These are phyloP conservation scores for Saccharum spontaneum DNA, from an alignment of 176 grass and related monocot species.

Conservation along the genomic window DNA sequence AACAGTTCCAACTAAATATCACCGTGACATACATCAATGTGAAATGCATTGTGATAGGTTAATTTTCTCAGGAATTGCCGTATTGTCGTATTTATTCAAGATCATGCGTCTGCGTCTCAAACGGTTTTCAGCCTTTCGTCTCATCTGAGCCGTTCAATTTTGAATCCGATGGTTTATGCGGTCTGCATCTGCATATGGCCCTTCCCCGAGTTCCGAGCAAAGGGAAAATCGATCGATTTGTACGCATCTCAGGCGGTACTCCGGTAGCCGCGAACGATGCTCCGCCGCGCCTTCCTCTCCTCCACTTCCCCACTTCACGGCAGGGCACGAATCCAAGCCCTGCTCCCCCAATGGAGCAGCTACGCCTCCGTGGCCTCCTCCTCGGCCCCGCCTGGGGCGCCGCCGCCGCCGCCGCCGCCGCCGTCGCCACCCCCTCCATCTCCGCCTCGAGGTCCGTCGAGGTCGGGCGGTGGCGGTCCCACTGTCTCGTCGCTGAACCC, in stretches of 20 bases:
- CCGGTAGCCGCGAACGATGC: slow-evolving; percentile 21
- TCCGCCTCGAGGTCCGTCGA: slow-evolving; percentile 19
- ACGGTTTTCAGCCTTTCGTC: neutral
- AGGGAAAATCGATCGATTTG: neutral
- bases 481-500: slow-evolving; percentile 61
- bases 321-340: neutral
- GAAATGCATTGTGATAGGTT: too few species aligned
- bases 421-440: slow-evolving; percentile 28
- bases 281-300: slow-evolving; percentile 31
- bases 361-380: slow-evolving; percentile 15
- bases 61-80: too few species aligned
- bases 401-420: neutral
- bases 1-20: too few species aligned
- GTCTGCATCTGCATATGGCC: neutral
- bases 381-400: too few species aligned
- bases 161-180: neutral
- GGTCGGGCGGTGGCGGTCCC: neutral
- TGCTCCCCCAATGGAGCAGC: slow-evolving; percentile 20
- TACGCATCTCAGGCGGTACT: neutral
- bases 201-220: neutral
- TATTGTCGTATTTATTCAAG: too few species aligned
- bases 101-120: too few species aligned
- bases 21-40: too few species aligned
- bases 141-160: neutral
- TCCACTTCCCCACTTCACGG: neutral